Evolutionary conservation across 1,139 yeast genomes (phyloP).

Genomic region (Candida labiduridarum): DNA sequence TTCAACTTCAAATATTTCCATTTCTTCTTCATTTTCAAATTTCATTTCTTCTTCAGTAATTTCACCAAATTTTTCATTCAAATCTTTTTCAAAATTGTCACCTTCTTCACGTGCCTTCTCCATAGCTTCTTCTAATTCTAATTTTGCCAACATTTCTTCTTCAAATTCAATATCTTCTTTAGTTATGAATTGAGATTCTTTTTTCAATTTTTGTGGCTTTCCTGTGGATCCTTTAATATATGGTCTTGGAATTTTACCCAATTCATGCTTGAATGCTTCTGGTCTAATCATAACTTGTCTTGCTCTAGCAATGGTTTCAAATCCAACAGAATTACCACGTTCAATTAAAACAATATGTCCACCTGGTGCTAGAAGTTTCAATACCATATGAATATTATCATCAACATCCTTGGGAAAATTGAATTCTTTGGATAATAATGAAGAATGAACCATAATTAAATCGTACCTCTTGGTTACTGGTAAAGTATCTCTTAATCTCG

Average conservation of each 20-base stretch:
- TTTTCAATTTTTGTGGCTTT: constrained; percentile 38
- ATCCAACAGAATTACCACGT: constrained; percentile 88
- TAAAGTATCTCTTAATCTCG: constrained; percentile 53
- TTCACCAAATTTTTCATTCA: constrained; percentile 39
- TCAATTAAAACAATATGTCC: constrained; percentile 82
- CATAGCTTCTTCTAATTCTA: constrained; percentile 23
- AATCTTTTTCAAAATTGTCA: constrained; percentile 14
- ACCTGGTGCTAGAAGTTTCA: constrained; percentile 66
- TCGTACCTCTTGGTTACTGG: constrained; percentile 63
- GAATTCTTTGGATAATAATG: constrained; percentile 61
- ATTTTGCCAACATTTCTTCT: constrained; percentile 29
- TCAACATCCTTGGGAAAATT: constrained; percentile 77
- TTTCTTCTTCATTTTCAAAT: constrained; percentile 52
- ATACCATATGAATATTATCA: constrained; percentile 59
- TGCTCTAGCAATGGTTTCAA: constrained; percentile 87
- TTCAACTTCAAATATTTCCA: constrained; percentile 32
- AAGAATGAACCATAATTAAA: constrained; percentile 83
- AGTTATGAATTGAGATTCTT: constrained; percentile 39
- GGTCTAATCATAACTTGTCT: constrained; percentile 88
- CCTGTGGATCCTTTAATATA: constrained; percentile 56
- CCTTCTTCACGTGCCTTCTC: constrained; percentile 14
- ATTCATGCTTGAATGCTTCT: constrained; percentile 57
- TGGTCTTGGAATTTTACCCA: constrained; percentile 72
- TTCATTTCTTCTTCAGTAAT: constrained; percentile 47
- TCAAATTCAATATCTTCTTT: constrained; percentile 38